Conservation (phyloP, 2,329 filamentous ascomycete species). For the Hypoxylon sp. region DNA sequence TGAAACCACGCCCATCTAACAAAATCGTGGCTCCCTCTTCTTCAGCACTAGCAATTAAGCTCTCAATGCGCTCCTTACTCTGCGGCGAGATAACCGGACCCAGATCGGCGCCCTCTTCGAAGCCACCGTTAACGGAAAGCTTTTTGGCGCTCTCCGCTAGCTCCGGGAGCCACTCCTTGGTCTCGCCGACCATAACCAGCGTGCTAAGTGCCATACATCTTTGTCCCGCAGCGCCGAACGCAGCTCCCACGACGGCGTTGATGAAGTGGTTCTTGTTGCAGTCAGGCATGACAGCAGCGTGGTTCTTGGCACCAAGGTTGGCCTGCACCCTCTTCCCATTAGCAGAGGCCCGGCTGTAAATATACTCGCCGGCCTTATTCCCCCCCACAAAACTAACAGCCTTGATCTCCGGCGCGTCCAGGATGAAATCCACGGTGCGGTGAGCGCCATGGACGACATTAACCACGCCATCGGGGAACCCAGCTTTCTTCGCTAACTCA, state of each 20-base stretch:
- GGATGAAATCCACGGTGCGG: slow-evolving; percentile 86
- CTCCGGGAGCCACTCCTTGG: slow-evolving; percentile 85
- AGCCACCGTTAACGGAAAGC: slow-evolving; percentile 83
- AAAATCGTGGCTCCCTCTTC: slow-evolving; percentile 85
- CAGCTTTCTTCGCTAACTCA: slow-evolving; percentile 83
- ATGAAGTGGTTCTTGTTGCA: slow-evolving; percentile 92
- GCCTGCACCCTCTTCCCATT: slow-evolving; percentile 92
- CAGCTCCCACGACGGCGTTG: slow-evolving; percentile 86
- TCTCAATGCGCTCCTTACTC: slow-evolving; percentile 83
- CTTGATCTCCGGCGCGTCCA: slow-evolving; percentile 88
- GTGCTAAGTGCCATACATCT: slow-evolving; percentile 90
- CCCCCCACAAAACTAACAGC: slow-evolving; percentile 88
- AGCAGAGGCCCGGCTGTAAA: slow-evolving; percentile 82
- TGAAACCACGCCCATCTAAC: slow-evolving; percentile 83
- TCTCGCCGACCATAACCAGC: slow-evolving; percentile 86
- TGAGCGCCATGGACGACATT: slow-evolving; percentile 87
- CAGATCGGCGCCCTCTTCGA: slow-evolving; percentile 83
- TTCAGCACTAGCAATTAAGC: slow-evolving; percentile 81
- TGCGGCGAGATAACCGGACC: slow-evolving; percentile 86
- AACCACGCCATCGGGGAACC: slow-evolving; percentile 84
- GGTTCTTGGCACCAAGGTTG: slow-evolving; percentile 91
- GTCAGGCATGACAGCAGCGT: slow-evolving; percentile 86
- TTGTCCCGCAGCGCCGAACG: slow-evolving; percentile 88
- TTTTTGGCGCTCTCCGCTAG: slow-evolving; percentile 81
- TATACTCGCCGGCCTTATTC: slow-evolving; percentile 92